Evolutionary conservation across 108 stramenopile genomes (phyloP).

Genomic region (Nitzschia palea): DNA sequence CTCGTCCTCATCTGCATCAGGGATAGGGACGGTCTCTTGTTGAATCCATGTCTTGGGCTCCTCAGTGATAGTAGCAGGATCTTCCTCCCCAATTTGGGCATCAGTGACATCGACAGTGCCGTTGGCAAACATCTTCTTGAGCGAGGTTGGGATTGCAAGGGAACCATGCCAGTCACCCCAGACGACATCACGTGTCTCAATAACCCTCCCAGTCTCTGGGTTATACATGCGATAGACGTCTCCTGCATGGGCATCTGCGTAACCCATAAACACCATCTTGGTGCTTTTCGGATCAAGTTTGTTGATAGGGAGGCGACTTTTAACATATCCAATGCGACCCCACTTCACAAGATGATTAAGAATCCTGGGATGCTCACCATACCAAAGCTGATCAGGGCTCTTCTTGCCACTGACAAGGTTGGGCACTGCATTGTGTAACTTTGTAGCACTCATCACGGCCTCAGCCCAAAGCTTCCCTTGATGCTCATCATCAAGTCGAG

Average conservation of each 20-base stretch:
- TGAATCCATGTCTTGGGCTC: too few species aligned
- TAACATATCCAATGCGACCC: slow-evolving; percentile 15
- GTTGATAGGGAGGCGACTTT: not conserved
- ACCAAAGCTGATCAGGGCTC: not conserved
- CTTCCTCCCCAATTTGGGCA: not conserved
- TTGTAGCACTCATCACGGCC: slow-evolving; percentile 4
- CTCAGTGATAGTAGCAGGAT: not conserved
- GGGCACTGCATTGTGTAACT: not conserved
- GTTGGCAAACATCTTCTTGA: too few species aligned
- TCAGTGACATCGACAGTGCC: too few species aligned
- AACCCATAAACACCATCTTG: not conserved
- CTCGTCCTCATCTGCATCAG: too few species aligned
- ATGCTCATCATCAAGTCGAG: too few species aligned
- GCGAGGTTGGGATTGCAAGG: too few species aligned
- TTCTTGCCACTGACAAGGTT: not conserved
- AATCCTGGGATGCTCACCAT: not conserved
- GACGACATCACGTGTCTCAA: not conserved
- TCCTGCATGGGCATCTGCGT: not conserved
- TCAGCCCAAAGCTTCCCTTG: slow-evolving; percentile 20
- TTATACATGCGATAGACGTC: not conserved
- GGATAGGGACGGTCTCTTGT: too few species aligned
- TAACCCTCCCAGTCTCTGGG: not conserved
- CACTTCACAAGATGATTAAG: not conserved
- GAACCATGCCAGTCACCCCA: not conserved
- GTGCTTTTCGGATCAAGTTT: not conserved